Conservation (phyloP, 2,329 filamentous ascomycete species). For the Venturia nashicola region DNA sequence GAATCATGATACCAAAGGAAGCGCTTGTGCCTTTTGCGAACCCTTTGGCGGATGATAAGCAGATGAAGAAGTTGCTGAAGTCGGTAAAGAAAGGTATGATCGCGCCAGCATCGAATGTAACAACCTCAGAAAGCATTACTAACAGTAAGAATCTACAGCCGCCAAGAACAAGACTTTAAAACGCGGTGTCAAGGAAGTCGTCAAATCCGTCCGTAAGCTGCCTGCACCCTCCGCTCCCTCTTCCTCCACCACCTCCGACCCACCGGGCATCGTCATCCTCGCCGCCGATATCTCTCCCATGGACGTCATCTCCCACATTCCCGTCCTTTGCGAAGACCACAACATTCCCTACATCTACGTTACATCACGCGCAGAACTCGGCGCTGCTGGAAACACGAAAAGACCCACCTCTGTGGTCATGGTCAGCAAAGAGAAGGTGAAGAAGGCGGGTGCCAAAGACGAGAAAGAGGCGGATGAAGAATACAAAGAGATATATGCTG, state of each 20-base stretch:
- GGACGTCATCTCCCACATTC: slow-evolving; percentile 97
- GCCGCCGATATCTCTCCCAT: slow-evolving; percentile 96
- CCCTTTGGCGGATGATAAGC: slow-evolving; percentile 70
- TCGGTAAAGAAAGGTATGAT: slow-evolving; percentile 45
- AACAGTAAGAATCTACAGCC: slow-evolving; percentile 40
- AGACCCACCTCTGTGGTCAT: slow-evolving; percentile 93
- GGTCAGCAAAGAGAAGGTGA: slow-evolving; percentile 45
- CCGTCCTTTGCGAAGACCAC: slow-evolving; percentile 96
- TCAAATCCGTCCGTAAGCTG: slow-evolving; percentile 95
- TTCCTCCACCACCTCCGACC: slow-evolving; percentile 38
- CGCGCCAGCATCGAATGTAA: background rate
- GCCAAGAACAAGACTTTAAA: slow-evolving; percentile 93
- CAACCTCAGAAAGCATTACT: background rate
- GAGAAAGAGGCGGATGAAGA: slow-evolving; percentile 32
- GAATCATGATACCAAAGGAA: slow-evolving; percentile 24
- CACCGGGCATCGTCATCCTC: slow-evolving; percentile 71
- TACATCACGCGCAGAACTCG: slow-evolving; percentile 80
- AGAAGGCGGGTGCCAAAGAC: slow-evolving; percentile 36
- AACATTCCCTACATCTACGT: slow-evolving; percentile 96
- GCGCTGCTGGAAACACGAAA: slow-evolving; percentile 89
- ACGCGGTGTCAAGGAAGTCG: slow-evolving; percentile 96
- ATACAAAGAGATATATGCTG: slow-evolving; percentile 41
- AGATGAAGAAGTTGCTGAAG: slow-evolving; percentile 53
- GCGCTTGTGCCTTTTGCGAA: slow-evolving; percentile 74
- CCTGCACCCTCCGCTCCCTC: slow-evolving; percentile 48